A percentile compares a stretch with the other conserved stretches of the same genome.
phyloP scores from a whole-genome alignment of 169 alveolate genomes.

The Theileria luwenshuni region DNA sequence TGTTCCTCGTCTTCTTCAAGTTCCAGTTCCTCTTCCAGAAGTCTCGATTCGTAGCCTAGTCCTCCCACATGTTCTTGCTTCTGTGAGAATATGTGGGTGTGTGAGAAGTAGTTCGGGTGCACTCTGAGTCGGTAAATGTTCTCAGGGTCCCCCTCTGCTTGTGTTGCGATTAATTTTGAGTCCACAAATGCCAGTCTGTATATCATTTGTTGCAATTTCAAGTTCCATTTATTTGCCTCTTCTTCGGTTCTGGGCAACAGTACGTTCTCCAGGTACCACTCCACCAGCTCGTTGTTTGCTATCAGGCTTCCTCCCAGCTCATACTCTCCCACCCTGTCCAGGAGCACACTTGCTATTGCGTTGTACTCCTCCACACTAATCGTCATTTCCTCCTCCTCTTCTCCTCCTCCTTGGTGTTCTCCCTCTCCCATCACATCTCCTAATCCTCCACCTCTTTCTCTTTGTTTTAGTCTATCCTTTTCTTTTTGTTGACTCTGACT shows the following conservation, averaged over 20 bases:
- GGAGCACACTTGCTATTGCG: slow-evolving; percentile 71
- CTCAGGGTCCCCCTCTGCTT: slow-evolving; percentile 61
- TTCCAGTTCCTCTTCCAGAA: background rate
- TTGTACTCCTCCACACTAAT: slow-evolving; percentile 72
- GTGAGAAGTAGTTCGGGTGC: slow-evolving; percentile 75
- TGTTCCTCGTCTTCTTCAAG: background rate
- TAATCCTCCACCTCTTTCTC: no score
- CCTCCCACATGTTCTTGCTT: slow-evolving; percentile 4
- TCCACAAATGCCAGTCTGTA: slow-evolving; percentile 72
- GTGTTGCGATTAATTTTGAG: slow-evolving; percentile 66
- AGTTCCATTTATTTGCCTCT: slow-evolving; percentile 78
- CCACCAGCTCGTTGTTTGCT: slow-evolving; percentile 72
- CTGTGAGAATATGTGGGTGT: slow-evolving; percentile 41
- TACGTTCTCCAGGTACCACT: slow-evolving; percentile 70
- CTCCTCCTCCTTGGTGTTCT: slow-evolving; percentile 19
- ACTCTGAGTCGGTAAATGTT: slow-evolving; percentile 67
- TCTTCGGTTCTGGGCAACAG: slow-evolving; percentile 70
- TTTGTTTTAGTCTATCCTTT: no score
- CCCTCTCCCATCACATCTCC: no score
- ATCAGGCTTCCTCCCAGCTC: slow-evolving; percentile 69
- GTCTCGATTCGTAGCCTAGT: background rate
- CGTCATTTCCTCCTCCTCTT: slow-evolving; percentile 3
- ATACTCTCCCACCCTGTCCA: slow-evolving; percentile 73
- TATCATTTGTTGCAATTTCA: slow-evolving; percentile 70
- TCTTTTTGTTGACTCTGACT: slow-evolving; percentile 15